phyloP scores from a whole-genome alignment of 305 asterid genomes.

The Salvia sclarea region DNA sequence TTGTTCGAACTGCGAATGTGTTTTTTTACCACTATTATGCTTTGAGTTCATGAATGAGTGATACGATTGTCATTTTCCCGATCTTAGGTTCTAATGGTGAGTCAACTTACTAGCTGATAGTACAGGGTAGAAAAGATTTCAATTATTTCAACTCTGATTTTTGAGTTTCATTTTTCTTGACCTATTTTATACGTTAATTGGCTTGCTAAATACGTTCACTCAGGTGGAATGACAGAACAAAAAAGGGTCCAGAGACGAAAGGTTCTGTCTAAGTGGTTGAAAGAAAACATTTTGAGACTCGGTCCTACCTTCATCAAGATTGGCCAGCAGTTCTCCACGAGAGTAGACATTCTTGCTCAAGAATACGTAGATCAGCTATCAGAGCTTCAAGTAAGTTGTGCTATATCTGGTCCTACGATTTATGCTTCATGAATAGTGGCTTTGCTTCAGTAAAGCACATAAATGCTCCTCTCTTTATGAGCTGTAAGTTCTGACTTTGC shows the following conservation, averaged over 20 bases:
- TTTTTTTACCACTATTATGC: background rate
- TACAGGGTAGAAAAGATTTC: background rate
- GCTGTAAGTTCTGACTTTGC: background rate
- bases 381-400: constrained; percentile 79
- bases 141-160: background rate
- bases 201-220: constrained; percentile 21
- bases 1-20: background rate
- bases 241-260: constrained; percentile 65
- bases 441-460: background rate
- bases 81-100: background rate
- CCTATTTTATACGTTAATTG: constrained; percentile 16
- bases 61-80: background rate
- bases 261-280: constrained; percentile 86
- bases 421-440: constrained; percentile 11
- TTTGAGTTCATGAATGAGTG: background rate
- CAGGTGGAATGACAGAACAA: constrained; percentile 82
- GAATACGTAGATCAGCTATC: constrained; percentile 96
- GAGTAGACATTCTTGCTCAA: constrained; percentile 97
- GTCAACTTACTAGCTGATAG: background rate
- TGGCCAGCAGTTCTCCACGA: constrained; percentile 97
- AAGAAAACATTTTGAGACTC: constrained; percentile 86
- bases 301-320: constrained; percentile 98
- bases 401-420: background rate
- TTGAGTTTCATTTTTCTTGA: background rate
- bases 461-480: background rate